Base-by-base conservation (phyloP, 495 filamentous ascomycete species). In the Aspergillus sparsus region DNA sequence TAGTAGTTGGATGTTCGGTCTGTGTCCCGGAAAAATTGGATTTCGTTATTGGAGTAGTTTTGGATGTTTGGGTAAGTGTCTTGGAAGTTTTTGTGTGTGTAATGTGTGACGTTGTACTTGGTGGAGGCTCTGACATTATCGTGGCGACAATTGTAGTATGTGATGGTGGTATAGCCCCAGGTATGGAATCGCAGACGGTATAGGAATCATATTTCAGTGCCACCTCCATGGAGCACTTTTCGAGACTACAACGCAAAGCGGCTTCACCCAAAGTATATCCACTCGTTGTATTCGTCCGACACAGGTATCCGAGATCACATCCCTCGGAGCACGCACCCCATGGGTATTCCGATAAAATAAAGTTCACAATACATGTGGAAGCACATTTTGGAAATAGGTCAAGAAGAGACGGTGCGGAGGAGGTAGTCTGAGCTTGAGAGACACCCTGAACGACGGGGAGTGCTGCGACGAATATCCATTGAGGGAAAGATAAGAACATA, bases 181-280 rank as follows among this genome's bases (percentile, higher is more conserved):
- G 52, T 18, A 87, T 71, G 2, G 76, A 77, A 46, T 74, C 71
- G 61, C 88, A 91, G 69, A 90, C 86, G 51, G 73, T 68, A 64
- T 84, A 85, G 15, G 80, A 83, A 41, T 73, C 75, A 7, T 67
- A 64, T 9, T 47, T 65, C 12, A 67, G 53, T 5, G 65, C 55
- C 7, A 68, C 62, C 2, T 67, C 56, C 15, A 69, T 49, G 16
- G 73, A 57, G 50, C 82, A 84, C 21, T 62, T 51, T 2, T 81
- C 79, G 49, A 80, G 69, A 11, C 86, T 78, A 67, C 89, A 92
- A 58, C 82, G 80, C 56, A 89, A 67, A 8, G 82, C 85, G 7
- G 79, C 87, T 70, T 91, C 89, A 10, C 88, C 88, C 49, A 93
- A 55, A 0, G 89, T 90, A 57, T 86, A 86, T 34, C 86, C 87